Conservation (phyloP, 306 rosid species). For the barrel medic (Medicago truncatula) region MtrunA17r5.0-ANR NC_053045.1:32122501-32123000, state of each 20-base stretch:
- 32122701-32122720: not conserved
- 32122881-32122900: slow-evolving; percentile 37
- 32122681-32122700: not conserved
- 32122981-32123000: too few species aligned
- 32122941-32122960: slow-evolving; percentile 1
- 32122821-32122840: slow-evolving; percentile 52
- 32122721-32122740: not conserved
- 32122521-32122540: slow-evolving; percentile 61
- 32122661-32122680: not conserved
- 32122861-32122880: slow-evolving; percentile 39
- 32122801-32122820: slow-evolving; percentile 61
- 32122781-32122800: slow-evolving; percentile 51
- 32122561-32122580: slow-evolving; percentile 60
- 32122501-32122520: slow-evolving; percentile 56
- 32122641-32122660: slow-evolving; percentile 40
- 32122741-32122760: slow-evolving; percentile 51
- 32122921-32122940: slow-evolving; percentile 61
- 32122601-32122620: slow-evolving; percentile 45
- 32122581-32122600: slow-evolving; percentile 61
- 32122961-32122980: slow-evolving; percentile 32
- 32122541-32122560: slow-evolving; percentile 59
- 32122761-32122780: slow-evolving; percentile 46
- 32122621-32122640: slow-evolving; percentile 23
- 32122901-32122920: slow-evolving; percentile 46
- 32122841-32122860: slow-evolving; percentile 41